Base-by-base conservation (phyloP, 768 basidiomycete genomes). In the Lactarius tabidus region DNA sequence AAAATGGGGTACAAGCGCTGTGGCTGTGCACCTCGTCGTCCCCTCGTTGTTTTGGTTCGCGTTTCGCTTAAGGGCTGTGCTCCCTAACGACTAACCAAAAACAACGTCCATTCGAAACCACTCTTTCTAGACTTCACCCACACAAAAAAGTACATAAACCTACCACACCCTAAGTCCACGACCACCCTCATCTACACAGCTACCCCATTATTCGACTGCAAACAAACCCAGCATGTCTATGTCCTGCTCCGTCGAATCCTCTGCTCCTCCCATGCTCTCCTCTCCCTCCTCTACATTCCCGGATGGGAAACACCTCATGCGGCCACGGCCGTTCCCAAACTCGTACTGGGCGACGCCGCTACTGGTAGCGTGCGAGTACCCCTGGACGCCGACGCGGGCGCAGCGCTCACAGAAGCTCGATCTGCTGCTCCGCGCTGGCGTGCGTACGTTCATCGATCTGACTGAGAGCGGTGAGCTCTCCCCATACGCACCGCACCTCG, bases 371-470 rank as follows among this genome's bases (percentile, higher is more conserved):
- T 91, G 89, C 82, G 90, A 92, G 72, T 91, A 91, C 74, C 90
- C 90, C 1, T 92, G 87, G 85, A 77, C 83, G 20, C 88, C 87
- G 5, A 81, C 80, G 65, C 71, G 73, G 1, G 59, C 71, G 3
- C 67, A 71, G 18, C 65, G 67, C 31, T 60, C 72, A 29, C 87
- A 88, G 67, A 91, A 92, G 71, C 82, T 92, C 67, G 89, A 90
- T 76, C 84, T 84, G 0, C 80, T 92, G 58, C 84, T 92, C 29
- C 77, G 77, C 12, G 84, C 88, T 1, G 90, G 90, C 55, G 86
- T 90, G 9, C 86, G 88, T 65, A 90, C 90, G 6, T 91, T 91
- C 75, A 86, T 91, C 73, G 90, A 92, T 77, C 84, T 92, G 71
- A 92, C 90, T n/a, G 90, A 92, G 70, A 78, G 78, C n/a, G 86